Evolutionary conservation across 768 basidiomycete genomes (phyloP).

Genomic region (Myochromella boudieri): DNA sequence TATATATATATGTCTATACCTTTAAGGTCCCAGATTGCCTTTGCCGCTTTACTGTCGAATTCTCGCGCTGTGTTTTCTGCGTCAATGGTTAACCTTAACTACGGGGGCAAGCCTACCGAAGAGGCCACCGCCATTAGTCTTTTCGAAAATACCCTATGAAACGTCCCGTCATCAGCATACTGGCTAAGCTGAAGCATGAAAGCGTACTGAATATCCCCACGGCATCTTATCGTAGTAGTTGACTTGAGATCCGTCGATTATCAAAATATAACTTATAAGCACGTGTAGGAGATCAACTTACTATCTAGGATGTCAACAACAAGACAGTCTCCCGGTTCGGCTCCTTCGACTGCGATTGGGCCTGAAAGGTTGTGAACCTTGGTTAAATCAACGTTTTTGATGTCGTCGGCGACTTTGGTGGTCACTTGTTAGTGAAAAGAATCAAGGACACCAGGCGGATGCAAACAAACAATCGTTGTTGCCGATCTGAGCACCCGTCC

Average conservation of each 20-base stretch:
- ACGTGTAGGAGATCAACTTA: slow-evolving; percentile 22
- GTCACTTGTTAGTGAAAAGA: not conserved
- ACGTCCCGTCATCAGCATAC: not conserved
- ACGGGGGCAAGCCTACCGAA: slow-evolving; percentile 45
- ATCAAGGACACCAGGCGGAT: not conserved
- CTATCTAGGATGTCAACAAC: slow-evolving; percentile 81
- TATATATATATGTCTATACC: slow-evolving; percentile 29
- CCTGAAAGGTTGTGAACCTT: slow-evolving; percentile 77
- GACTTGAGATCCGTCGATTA: slow-evolving; percentile 34
- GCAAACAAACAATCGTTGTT: slow-evolving; percentile 71
- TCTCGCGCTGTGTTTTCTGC: slow-evolving; percentile 45
- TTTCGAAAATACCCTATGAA: slow-evolving; percentile 63
- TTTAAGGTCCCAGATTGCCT: slow-evolving; percentile 82
- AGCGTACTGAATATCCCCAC: slow-evolving; percentile 72
- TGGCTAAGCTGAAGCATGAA: not conserved
- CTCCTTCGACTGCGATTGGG: slow-evolving; percentile 71
- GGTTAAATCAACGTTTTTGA: slow-evolving; percentile 62
- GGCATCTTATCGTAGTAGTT: slow-evolving; percentile 73
- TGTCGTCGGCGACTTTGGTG: slow-evolving; percentile 62
- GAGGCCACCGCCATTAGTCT: slow-evolving; percentile 69
- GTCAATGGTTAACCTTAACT: not conserved
- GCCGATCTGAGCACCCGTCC: slow-evolving; percentile 79
- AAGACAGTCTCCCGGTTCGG: slow-evolving; percentile 77
- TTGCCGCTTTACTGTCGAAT: slow-evolving; percentile 69
- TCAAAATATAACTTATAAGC: not conserved